Percentiles rank a stretch among this genome's conserved stretches.
Conservation (phyloP, 345 rosid genomes). For the Gynandropsis gynandra region DNA sequence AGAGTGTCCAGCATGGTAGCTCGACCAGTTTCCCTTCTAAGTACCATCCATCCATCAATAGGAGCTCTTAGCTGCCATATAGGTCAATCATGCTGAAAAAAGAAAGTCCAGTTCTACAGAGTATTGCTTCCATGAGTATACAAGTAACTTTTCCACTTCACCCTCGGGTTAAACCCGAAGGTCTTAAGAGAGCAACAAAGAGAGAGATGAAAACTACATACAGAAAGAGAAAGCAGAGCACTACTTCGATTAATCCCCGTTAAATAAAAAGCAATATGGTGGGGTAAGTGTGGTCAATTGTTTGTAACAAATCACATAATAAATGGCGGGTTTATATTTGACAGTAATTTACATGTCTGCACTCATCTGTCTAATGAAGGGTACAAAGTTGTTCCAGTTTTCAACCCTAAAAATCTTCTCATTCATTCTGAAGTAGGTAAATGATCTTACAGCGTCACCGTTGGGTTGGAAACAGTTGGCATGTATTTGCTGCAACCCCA, state of each 20-base stretch:
- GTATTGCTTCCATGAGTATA: no score
- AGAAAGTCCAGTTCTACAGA: no score
- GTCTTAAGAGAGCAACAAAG: background rate
- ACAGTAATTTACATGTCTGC: constrained; percentile 34
- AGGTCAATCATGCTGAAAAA: constrained; percentile 45
- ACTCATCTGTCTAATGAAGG: constrained; percentile 56
- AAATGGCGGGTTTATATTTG: constrained; percentile 20
- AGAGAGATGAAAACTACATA: background rate
- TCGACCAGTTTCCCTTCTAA: constrained; percentile 45
- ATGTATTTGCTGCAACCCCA: constrained; percentile 48
- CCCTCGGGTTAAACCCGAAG: no score
- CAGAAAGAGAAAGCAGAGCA: constrained; percentile 1
- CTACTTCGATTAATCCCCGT: constrained; percentile 30
- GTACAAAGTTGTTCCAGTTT: constrained; percentile 67
- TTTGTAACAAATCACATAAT: constrained; percentile 25
- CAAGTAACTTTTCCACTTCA: no score
- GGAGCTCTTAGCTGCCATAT: constrained; percentile 43
- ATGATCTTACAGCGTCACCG: constrained; percentile 55
- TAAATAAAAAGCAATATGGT: constrained; percentile 30
- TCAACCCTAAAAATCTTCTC: constrained; percentile 48
- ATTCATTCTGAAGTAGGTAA: constrained; percentile 57
- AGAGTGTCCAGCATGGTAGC: constrained; percentile 67
- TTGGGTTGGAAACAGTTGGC: constrained; percentile 46
- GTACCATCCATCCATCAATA: constrained; percentile 29
- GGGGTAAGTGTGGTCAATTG: constrained; percentile 26